Conservation (phyloP, 257 asterid genomes). For the Solanum neorickii region DNA sequence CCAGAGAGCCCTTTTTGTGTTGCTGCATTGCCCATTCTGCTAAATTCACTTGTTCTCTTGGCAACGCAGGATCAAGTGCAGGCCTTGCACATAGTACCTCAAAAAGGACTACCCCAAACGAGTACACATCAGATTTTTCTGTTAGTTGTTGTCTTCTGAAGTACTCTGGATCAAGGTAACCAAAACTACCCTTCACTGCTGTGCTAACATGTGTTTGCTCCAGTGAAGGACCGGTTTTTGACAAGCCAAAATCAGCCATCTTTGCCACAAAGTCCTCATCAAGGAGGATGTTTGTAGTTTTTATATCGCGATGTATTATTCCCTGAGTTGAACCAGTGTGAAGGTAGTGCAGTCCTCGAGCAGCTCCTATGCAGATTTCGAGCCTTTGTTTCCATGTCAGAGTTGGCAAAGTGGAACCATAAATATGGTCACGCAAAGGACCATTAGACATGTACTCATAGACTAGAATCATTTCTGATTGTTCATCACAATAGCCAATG, state of each 20-base stretch:
- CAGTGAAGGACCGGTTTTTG: constrained; percentile 69
- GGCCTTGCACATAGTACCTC: constrained; percentile 90
- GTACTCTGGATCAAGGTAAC: constrained; percentile 92
- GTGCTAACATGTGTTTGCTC: constrained; percentile 97
- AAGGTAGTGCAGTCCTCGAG: constrained; percentile 84
- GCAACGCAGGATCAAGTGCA: constrained; percentile 77
- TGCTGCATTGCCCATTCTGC: constrained; percentile 90
- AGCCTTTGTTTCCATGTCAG: constrained; percentile 78
- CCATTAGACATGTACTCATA: constrained; percentile 82
- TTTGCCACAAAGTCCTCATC: constrained; percentile 63
- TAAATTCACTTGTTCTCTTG: constrained; percentile 75
- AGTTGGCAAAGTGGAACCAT: constrained; percentile 43
- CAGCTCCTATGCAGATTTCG: constrained; percentile 88
- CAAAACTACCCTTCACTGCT: constrained; percentile 91
- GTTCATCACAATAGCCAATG: constrained; percentile 81
- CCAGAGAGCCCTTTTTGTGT: constrained; percentile 39
- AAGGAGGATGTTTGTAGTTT: constrained; percentile 77
- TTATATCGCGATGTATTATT: constrained; percentile 79
- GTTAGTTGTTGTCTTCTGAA: constrained; percentile 87
- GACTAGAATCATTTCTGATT: constrained; percentile 75
- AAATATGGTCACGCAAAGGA: constrained; percentile 71
- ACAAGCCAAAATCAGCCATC: constrained; percentile 89
- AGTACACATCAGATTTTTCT: constrained; percentile 80
- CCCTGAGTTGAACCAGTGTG: constrained; percentile 94
- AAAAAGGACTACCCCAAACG: constrained; percentile 80